Percentiles rank a stretch among this genome's conserved stretches.
Evolutionary conservation across 306 rosid species (phyloP).

Genomic region (Acacia confusa): DNA sequence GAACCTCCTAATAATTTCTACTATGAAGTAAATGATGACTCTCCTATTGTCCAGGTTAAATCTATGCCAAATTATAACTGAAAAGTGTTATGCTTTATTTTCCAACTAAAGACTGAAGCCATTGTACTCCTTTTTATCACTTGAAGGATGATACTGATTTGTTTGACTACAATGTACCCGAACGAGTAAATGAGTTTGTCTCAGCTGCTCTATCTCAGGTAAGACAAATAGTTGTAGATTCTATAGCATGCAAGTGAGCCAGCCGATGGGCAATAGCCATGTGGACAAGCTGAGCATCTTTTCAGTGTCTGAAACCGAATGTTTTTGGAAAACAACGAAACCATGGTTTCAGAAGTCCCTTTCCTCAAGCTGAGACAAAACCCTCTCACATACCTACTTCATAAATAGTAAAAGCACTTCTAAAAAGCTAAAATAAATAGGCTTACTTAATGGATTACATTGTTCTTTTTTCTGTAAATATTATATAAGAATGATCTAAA

Average conservation of each 20-base stretch:
- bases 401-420: too few species aligned
- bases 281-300: neutral
- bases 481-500: neutral
- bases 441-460: too few species aligned
- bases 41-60: conserved; percentile 72
- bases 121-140: conserved; percentile 11
- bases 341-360: too few species aligned
- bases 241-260: neutral
- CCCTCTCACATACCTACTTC: too few species aligned
- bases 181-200: conserved; percentile 74
- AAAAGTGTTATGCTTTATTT: conserved; percentile 13
- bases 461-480: neutral
- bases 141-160: conserved; percentile 66
- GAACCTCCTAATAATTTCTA: conserved; percentile 72
- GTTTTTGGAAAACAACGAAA: too few species aligned
- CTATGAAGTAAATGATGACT: conserved; percentile 60
- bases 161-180: conserved; percentile 75
- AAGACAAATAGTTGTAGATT: neutral
- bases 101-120: conserved; percentile 3
- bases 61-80: conserved; percentile 11
- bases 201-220: conserved; percentile 78
- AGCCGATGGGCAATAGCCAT: neutral
- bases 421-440: too few species aligned
- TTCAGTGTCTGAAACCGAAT: conserved; percentile 14
- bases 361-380: too few species aligned